Percentiles rank a stretch among this genome's conserved stretches.
phyloP scores from a whole-genome alignment of 2,329 filamentous ascomycete species.

The Sporothrix pallida region DNA sequence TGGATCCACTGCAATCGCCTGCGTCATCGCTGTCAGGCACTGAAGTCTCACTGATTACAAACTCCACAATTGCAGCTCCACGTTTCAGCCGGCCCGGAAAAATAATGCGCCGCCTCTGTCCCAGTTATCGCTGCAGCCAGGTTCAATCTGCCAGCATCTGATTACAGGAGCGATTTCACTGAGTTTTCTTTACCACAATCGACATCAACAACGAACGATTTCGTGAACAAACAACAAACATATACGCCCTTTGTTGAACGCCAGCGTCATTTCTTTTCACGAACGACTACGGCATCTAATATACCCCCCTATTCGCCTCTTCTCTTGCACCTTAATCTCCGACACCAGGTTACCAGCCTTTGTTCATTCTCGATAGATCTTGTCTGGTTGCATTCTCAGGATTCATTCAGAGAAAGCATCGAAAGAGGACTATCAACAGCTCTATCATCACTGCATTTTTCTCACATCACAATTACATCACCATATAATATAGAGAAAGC shows the following conservation, averaged over 20 bases:
- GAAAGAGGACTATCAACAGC: background rate
- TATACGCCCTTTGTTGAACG: background rate
- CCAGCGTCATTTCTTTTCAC: background rate
- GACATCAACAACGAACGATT: too few relatives aligned
- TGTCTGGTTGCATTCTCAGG: too few relatives aligned
- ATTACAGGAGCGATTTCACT: slow-evolving; percentile 8
- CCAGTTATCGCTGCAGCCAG: background rate
- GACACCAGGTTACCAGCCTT: too few relatives aligned
- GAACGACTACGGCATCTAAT: background rate
- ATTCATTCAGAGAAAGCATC: too few relatives aligned
- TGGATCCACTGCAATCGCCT: slow-evolving; percentile 20
- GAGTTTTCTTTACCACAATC: background rate
- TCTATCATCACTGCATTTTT: too few relatives aligned
- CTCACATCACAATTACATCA: too few relatives aligned
- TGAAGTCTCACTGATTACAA: background rate
- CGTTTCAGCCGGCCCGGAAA: slow-evolving; percentile 23
- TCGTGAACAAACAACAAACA: too few relatives aligned
- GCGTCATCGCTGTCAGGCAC: slow-evolving; percentile 23
- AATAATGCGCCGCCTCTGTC: background rate
- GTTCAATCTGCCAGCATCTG: background rate
- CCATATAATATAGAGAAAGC: background rate
- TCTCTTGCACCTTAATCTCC: too few relatives aligned
- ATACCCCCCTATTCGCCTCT: too few relatives aligned
- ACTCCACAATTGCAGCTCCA: background rate
- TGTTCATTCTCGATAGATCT: too few relatives aligned